Evolutionary conservation across 495 filamentous ascomycete genomes (phyloP).

Genomic region (Penicillium taxi): DNA sequence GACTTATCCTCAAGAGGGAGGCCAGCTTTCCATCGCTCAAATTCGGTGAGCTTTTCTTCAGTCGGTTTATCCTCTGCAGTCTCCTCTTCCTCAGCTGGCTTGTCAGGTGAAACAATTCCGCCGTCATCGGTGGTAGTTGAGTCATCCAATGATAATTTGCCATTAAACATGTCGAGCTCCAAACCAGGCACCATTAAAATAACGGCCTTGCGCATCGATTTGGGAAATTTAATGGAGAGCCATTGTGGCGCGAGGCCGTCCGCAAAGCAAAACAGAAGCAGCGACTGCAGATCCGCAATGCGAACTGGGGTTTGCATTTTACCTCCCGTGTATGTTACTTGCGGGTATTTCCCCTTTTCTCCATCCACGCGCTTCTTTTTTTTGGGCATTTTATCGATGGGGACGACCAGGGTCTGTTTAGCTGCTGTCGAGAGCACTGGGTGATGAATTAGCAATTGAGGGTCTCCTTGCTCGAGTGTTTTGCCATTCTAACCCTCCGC

Average conservation of each 20-base stretch:
- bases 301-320: constrained; percentile 67
- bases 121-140: too few species aligned
- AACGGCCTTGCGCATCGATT: constrained; percentile 72
- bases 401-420: not conserved
- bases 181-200: constrained; percentile 91
- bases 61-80: constrained; percentile 15
- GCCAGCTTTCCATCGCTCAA: constrained; percentile 36
- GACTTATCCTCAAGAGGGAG: constrained; percentile 35
- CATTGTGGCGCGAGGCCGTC: constrained; percentile 81
- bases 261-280: constrained; percentile 83
- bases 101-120: constrained; percentile 5
- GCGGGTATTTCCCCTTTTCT: constrained; percentile 68
- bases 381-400: too few species aligned
- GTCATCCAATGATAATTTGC: constrained; percentile 48
- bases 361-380: constrained; percentile 36
- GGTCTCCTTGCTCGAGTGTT: too few species aligned
- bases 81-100: constrained; percentile 10
- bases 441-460: not conserved
- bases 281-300: constrained; percentile 66
- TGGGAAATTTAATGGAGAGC: constrained; percentile 70
- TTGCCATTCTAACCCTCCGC: too few species aligned
- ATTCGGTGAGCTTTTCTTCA: constrained; percentile 30
- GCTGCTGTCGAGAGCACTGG: constrained; percentile 4
- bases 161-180: constrained; percentile 83
- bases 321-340: constrained; percentile 58